These are phyloP conservation scores for Cladosporium halotolerans DNA, from an alignment of 2,329 filamentous ascomycete genomes.

Conservation along the genomic window DNA sequence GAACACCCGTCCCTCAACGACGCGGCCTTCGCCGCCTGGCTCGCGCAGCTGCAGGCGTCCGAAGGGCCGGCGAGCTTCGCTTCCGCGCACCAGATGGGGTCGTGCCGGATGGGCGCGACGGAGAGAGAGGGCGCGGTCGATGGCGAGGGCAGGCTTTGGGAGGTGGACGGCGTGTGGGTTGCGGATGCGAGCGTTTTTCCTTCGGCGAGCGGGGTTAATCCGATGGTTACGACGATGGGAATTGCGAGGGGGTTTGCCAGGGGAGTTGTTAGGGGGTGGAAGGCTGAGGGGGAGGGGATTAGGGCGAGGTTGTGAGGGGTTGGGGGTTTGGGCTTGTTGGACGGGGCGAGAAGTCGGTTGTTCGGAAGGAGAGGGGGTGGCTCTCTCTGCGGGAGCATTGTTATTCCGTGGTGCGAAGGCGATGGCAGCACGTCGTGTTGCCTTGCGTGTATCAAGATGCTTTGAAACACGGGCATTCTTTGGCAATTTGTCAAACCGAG, in stretches of 20 bases:
- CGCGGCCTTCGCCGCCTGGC: conserved; percentile 55
- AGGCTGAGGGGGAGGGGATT: background rate
- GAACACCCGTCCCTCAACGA: conserved; percentile 45
- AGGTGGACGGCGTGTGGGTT: conserved; percentile 58
- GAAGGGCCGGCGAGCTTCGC: conserved; percentile 50
- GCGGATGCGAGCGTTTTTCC: conserved; percentile 72
- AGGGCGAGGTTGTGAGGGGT: conserved; percentile 5
- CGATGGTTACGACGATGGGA: conserved; percentile 73
- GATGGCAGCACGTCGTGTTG: too few relatives aligned
- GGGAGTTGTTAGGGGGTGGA: conserved; percentile 39
- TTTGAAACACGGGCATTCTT: too few relatives aligned
- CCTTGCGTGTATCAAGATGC: too few relatives aligned
- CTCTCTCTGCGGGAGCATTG: too few relatives aligned
- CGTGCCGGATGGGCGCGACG: conserved; percentile 61
- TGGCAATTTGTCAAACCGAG: too few relatives aligned
- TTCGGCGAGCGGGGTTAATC: conserved; percentile 71
- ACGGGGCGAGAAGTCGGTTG: too few relatives aligned
- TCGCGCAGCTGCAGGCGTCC: conserved; percentile 45
- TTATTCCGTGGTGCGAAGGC: too few relatives aligned
- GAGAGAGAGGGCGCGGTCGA: conserved; percentile 40
- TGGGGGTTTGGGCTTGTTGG: background rate
- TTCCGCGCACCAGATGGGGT: conserved; percentile 78
- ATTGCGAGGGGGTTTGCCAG: conserved; percentile 60
- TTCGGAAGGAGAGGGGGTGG: too few relatives aligned
- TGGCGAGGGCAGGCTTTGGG: conserved; percentile 52